Percentiles rank a stretch among this genome's conserved stretches.
phyloP scores from a whole-genome alignment of 2,329 filamentous ascomycete genomes.

The Colletotrichum cereale region DNA sequence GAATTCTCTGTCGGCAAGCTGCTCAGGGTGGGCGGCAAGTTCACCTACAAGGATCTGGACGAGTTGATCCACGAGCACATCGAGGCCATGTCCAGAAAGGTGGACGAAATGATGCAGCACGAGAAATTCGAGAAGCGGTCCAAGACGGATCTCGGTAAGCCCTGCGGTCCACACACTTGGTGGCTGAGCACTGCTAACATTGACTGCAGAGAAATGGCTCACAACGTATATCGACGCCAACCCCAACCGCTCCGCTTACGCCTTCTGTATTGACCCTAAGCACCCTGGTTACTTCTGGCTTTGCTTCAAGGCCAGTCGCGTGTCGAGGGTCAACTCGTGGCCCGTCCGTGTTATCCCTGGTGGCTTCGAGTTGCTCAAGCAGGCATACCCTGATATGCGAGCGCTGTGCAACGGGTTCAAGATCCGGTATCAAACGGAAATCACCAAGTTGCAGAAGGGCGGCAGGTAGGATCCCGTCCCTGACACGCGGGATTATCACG shows the following conservation, averaged over 20 bases:
- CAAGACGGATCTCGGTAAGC: conserved; percentile 81
- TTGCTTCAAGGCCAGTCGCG: conserved; percentile 92
- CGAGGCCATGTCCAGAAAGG: conserved; percentile 97
- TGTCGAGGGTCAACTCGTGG: conserved; percentile 81
- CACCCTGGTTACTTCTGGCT: conserved; percentile 95
- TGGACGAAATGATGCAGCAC: conserved; percentile 93
- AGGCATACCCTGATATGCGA: conserved; percentile 93
- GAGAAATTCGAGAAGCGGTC: conserved; percentile 87
- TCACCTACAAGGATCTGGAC: conserved; percentile 95
- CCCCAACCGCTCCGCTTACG: conserved; percentile 91
- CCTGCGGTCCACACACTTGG: background rate
- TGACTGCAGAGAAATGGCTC: conserved; percentile 85
- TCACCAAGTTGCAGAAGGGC: conserved; percentile 69
- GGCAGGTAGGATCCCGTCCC: conserved; percentile 32
- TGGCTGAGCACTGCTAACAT: conserved; percentile 11
- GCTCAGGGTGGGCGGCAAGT: conserved; percentile 87
- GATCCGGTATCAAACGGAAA: conserved; percentile 76
- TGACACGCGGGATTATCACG: background rate
- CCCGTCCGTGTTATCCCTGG: conserved; percentile 92
- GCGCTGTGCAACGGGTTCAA: conserved; percentile 98
- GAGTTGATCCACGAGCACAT: conserved; percentile 98
- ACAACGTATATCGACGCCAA: conserved; percentile 97
- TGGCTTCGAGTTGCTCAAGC: conserved; percentile 90
- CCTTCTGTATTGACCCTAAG: conserved; percentile 93
- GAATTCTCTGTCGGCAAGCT: conserved; percentile 93